These are phyloP conservation scores for Clonostachys sp. DNA, from an alignment of 2,329 filamentous ascomycete species.

Conservation along the genomic window DNA sequence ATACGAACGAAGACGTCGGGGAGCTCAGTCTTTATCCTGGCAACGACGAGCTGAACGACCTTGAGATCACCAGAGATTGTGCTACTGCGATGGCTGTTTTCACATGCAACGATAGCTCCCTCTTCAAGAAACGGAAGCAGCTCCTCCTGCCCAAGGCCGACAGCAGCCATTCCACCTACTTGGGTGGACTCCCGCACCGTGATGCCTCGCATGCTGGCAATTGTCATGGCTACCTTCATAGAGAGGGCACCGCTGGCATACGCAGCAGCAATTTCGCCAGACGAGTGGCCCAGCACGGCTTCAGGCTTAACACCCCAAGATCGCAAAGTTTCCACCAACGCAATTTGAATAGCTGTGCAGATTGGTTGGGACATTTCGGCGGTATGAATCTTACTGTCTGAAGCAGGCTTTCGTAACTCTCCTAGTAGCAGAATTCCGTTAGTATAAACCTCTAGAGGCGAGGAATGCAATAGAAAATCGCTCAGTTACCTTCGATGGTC, in stretches of 20 bases:
- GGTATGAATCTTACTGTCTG: constrained; percentile 5
- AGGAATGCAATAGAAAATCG: no score
- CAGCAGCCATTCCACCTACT: constrained; percentile 26
- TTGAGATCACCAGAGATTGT: constrained; percentile 38
- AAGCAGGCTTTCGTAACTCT: constrained; percentile 8
- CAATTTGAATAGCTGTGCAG: constrained; percentile 35
- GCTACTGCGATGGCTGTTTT: constrained; percentile 40
- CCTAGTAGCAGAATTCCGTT: background rate
- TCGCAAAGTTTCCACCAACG: constrained; percentile 24
- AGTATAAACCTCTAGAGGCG: background rate
- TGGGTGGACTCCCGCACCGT: constrained; percentile 5
- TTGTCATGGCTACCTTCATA: constrained; percentile 19
- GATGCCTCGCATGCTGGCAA: constrained; percentile 9
- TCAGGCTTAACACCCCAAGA: constrained; percentile 15
- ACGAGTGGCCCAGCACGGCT: constrained; percentile 27
- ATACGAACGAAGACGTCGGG: constrained; percentile 20
- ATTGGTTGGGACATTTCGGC: constrained; percentile 24
- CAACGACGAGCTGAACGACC: constrained; percentile 23
- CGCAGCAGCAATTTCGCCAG: constrained; percentile 31
- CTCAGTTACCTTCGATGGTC: constrained; percentile 6
- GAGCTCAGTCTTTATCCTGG: constrained; percentile 17
- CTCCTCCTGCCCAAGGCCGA: constrained; percentile 20
- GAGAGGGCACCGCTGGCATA: constrained; percentile 30
- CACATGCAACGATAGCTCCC: constrained; percentile 22
- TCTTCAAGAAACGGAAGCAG: constrained; percentile 15